Evolutionary conservation across 2,329 filamentous ascomycete species (phyloP).

Genomic region (Xylariaceae sp.): DNA sequence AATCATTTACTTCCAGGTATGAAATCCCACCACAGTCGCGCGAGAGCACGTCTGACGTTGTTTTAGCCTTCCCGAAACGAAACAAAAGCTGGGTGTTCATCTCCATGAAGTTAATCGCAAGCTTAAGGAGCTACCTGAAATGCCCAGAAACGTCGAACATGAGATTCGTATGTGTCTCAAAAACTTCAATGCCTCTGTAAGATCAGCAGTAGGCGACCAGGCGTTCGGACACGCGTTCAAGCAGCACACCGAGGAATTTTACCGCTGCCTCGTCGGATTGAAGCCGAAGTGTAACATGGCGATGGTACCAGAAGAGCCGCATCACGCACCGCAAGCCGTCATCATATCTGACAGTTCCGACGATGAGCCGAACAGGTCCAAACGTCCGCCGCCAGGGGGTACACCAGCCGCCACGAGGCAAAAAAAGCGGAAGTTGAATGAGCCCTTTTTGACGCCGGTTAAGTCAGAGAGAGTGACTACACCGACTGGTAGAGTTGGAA

Average conservation of each 20-base stretch:
- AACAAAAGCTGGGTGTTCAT: constrained; percentile 42
- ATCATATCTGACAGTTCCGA: constrained; percentile 26
- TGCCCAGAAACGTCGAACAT: constrained; percentile 58
- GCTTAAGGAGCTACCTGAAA: constrained; percentile 55
- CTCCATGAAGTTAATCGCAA: constrained; percentile 46
- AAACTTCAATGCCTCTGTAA: constrained; percentile 31
- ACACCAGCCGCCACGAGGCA: background rate
- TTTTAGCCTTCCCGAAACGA: constrained; percentile 44
- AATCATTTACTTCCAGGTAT: constrained; percentile 41
- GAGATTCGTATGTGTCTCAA: constrained; percentile 53
- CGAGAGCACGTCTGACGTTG: background rate
- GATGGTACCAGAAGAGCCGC: background rate
- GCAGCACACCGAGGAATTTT: constrained; percentile 19
- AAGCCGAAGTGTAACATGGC: constrained; percentile 19
- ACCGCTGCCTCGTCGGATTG: constrained; percentile 12
- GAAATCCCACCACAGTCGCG: background rate
- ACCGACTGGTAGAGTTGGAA: background rate
- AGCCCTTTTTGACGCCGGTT: constrained; percentile 6
- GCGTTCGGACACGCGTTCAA: constrained; percentile 28
- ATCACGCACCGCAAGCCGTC: background rate
- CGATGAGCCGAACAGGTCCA: constrained; percentile 3
- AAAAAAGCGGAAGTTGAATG: constrained; percentile 1
- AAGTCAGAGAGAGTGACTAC: constrained; percentile 6
- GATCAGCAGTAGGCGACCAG: constrained; percentile 45
- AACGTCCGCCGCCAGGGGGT: constrained; percentile 2